These are phyloP conservation scores for Cladobotryum mycophilum DNA, from an alignment of 2,329 filamentous ascomycete species.

Conservation along the genomic window DNA sequence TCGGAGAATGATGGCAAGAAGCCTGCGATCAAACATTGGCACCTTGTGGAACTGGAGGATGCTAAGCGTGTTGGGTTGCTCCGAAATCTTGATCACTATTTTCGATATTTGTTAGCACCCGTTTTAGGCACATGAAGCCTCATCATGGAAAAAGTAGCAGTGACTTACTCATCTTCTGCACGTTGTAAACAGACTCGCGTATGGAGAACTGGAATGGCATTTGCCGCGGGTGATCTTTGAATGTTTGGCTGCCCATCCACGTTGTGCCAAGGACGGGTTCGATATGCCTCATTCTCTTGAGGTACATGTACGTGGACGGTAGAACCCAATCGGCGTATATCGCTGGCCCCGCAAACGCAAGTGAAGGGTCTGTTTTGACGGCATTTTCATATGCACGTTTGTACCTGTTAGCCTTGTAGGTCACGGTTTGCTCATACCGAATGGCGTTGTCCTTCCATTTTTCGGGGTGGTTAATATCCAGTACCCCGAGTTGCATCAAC, in stretches of 20 bases:
- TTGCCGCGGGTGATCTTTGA: neutral
- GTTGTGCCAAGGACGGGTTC: slow-evolving; percentile 4
- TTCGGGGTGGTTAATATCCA: neutral
- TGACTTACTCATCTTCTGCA: slow-evolving; percentile 20
- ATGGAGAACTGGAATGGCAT: slow-evolving; percentile 12
- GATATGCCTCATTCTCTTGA: neutral
- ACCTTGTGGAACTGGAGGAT: slow-evolving; percentile 26
- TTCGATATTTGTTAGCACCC: neutral
- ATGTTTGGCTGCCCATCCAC: slow-evolving; percentile 15
- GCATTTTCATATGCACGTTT: neutral
- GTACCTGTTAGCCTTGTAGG: neutral
- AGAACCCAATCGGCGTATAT: too few relatives aligned
- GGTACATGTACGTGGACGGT: too few relatives aligned
- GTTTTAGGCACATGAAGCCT: neutral
- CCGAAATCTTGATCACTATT: slow-evolving; percentile 20
- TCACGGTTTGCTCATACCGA: neutral
- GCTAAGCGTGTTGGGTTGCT: slow-evolving; percentile 13
- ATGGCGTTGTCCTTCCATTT: neutral
- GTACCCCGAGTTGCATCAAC: neutral
- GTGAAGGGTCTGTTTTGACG: neutral
- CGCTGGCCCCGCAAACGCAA: too few relatives aligned
- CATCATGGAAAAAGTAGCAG: neutral
- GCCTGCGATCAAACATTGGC: slow-evolving; percentile 26
- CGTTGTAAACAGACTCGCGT: slow-evolving; percentile 11
- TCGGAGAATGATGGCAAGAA: slow-evolving; percentile 30